A percentile compares a stretch with the other conserved stretches of the same genome.
Conservation (phyloP, 768 basidiomycete species). For the Leucocoprinus leucothites region DNA sequence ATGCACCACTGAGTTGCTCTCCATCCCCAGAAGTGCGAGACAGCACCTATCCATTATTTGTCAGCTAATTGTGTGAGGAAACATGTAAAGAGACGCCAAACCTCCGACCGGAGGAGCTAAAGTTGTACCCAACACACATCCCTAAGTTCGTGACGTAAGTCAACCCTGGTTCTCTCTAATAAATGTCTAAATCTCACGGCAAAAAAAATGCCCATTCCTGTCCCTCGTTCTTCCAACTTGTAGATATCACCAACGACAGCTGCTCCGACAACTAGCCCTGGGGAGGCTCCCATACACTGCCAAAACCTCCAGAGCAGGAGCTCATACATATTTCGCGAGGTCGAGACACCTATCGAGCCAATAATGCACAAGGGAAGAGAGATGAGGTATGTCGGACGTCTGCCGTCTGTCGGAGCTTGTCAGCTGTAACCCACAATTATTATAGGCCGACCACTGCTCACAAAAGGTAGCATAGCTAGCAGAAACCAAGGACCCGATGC, state of each 20-base stretch:
- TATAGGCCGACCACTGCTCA: conserved; percentile 15
- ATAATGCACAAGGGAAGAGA: conserved; percentile 57
- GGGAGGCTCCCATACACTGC: conserved; percentile 63
- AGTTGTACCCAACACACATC: conserved; percentile 55
- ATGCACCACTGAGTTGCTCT: conserved; percentile 51
- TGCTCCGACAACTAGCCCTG: conserved; percentile 50
- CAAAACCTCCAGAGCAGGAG: conserved; percentile 63
- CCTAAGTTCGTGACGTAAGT: conserved; percentile 32
- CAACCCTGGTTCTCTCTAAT: background rate
- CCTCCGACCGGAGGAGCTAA: conserved; percentile 62
- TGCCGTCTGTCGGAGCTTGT: conserved; percentile 48
- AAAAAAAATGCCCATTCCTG: conserved; percentile 58
- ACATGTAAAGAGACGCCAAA: conserved; percentile 10
- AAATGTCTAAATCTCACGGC: conserved; percentile 30
- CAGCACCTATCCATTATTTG: conserved; percentile 34
- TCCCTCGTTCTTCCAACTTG: conserved; percentile 61
- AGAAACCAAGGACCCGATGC: conserved; percentile 28
- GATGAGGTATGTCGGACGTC: conserved; percentile 56
- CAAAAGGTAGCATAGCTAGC: conserved; percentile 39
- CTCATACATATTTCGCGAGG: conserved; percentile 35
- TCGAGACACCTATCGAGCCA: conserved; percentile 59
- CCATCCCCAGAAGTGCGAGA: conserved; percentile 67
- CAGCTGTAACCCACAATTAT: background rate
- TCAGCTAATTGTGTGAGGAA: background rate
- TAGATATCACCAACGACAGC: conserved; percentile 60